A percentile compares a stretch with the other conserved stretches of the same genome.
These are phyloP conservation scores for Lactarius sp. DNA, from an alignment of 768 basidiomycete genomes.

Conservation along the genomic window DNA sequence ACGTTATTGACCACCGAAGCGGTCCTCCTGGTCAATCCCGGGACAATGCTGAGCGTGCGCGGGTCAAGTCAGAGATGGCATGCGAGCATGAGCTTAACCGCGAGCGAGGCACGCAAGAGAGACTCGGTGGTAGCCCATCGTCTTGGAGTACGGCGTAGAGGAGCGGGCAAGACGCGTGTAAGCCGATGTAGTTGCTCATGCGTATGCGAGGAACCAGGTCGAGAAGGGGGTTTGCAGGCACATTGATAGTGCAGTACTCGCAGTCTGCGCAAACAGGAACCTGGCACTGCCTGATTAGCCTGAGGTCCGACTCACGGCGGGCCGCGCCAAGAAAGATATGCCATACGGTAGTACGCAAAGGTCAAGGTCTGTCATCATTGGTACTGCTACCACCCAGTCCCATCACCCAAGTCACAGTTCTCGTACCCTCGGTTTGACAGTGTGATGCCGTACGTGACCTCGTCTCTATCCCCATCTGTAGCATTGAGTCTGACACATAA, in stretches of 20 bases:
- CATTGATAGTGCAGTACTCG: slow-evolving; percentile 99
- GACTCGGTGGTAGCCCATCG: slow-evolving; percentile 60
- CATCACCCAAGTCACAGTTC: slow-evolving; percentile 41
- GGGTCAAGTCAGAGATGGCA: no score
- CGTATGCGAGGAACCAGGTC: background rate
- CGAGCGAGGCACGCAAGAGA: no score
- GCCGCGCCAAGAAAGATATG: background rate
- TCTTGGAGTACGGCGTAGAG: slow-evolving; percentile 97
- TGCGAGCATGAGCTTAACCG: no score
- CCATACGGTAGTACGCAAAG: background rate
- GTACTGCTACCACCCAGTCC: slow-evolving; percentile 1
- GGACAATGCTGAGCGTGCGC: no score
- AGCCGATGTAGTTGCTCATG: slow-evolving; percentile 40
- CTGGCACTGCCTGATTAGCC: background rate
- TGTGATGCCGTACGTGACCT: slow-evolving; percentile 30
- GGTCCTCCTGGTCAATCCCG: no score
- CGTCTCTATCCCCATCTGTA: slow-evolving; percentile 36
- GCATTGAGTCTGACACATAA: slow-evolving; percentile 19
- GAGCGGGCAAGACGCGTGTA: slow-evolving; percentile 98
- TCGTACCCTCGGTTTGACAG: slow-evolving; percentile 29
- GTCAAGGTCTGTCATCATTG: background rate
- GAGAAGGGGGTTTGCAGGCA: slow-evolving; percentile 30
- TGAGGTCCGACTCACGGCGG: no score
- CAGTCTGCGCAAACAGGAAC: slow-evolving; percentile 28
- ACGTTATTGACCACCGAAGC: no score